Evolutionary conservation across 148 eudicot genomes (phyloP).

Genomic region (Rheum nobile): DNA sequence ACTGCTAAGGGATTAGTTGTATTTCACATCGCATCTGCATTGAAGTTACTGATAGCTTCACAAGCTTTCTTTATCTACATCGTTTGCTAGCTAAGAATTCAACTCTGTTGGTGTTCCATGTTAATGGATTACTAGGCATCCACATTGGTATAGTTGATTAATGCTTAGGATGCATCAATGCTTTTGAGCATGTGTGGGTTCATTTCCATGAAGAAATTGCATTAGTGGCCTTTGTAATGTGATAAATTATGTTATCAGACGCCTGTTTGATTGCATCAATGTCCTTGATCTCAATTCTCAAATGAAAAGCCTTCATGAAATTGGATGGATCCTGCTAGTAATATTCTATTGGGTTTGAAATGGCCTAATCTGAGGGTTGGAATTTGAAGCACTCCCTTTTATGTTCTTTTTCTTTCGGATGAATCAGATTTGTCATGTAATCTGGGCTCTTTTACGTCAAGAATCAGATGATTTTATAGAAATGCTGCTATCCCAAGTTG

Average conservation of each 20-base stretch:
- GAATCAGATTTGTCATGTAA: not conserved
- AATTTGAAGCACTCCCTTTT: not conserved
- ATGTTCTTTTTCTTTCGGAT: not conserved
- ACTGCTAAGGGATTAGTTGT: not conserved
- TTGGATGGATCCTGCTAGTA: not conserved
- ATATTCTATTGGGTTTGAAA: not conserved
- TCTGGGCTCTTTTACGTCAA: not conserved
- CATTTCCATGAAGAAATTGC: not conserved
- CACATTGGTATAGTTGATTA: not conserved
- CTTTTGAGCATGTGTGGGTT: not conserved
- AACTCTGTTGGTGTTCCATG: not conserved
- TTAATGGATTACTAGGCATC: not conserved
- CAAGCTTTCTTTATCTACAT: too few species aligned
- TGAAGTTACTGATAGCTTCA: not conserved
- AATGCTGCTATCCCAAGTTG: not conserved
- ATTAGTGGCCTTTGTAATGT: not conserved
- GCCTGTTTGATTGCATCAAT: not conserved
- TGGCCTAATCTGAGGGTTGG: not conserved
- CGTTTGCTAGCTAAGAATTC: not conserved
- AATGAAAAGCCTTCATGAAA: not conserved
- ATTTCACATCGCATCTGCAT: not conserved
- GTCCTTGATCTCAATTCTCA: not conserved
- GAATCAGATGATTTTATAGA: not conserved
- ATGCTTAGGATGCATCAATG: not conserved
- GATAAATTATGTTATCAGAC: not conserved